These are phyloP conservation scores for Mollisiaceae sp. DNA, from an alignment of 2,329 filamentous ascomycete genomes.

Conservation along the genomic window DNA sequence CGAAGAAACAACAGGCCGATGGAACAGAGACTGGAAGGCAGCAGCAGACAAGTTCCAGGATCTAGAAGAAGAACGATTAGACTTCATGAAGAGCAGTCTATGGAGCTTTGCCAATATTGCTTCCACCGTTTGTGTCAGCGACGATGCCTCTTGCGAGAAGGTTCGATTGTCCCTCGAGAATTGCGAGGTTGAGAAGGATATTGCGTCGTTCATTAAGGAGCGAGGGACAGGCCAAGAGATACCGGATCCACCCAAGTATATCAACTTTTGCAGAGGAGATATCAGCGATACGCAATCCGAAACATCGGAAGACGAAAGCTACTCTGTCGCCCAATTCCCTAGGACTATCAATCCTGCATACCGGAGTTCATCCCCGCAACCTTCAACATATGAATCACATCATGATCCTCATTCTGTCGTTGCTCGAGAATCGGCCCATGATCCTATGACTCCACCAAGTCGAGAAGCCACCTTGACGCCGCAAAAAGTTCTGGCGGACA, in stretches of 20 bases:
- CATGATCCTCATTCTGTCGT: conserved; percentile 82
- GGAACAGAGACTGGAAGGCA: conserved; percentile 98
- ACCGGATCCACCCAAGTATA: conserved; percentile 94
- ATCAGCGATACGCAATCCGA: conserved; percentile 81
- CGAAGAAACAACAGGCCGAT: conserved; percentile 91
- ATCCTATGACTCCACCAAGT: conserved; percentile 49
- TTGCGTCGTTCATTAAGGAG: conserved; percentile 84
- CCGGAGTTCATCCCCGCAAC: conserved; percentile 93
- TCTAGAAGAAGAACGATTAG: conserved; percentile 92
- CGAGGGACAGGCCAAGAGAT: conserved; percentile 95
- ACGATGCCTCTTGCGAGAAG: conserved; percentile 96
- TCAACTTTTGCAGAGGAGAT: conserved; percentile 97
- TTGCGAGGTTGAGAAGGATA: conserved; percentile 97
- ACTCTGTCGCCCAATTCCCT: conserved; percentile 95
- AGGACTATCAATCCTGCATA: conserved; percentile 95
- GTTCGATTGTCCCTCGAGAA: conserved; percentile 90
- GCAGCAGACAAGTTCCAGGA: conserved; percentile 99
- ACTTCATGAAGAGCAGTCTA: conserved; percentile 96
- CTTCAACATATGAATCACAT: conserved; percentile 90
- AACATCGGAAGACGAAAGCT: conserved; percentile 82
- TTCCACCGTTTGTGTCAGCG: conserved; percentile 96
- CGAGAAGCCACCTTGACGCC: conserved; percentile 56
- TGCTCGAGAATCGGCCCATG: conserved; percentile 69
- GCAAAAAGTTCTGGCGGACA: conserved; percentile 50
- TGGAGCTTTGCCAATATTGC: conserved; percentile 99